A percentile compares a stretch with the other conserved stretches of the same genome.
These are phyloP conservation scores for Fraxinus platypoda DNA, from an alignment of 305 asterid species.

Conservation along the genomic window DNA sequence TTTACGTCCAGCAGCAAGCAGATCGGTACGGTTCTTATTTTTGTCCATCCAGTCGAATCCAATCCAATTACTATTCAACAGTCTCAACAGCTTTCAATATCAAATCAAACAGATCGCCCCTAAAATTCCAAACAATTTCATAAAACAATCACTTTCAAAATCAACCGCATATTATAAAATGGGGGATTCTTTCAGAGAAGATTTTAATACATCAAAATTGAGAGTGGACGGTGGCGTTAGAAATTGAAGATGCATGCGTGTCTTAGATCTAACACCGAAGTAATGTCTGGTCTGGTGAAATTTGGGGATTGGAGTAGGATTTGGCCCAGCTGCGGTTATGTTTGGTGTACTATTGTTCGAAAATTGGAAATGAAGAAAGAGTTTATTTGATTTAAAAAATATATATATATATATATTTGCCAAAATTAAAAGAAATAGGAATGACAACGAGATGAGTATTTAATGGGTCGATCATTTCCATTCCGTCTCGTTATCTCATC, in stretches of 20 bases:
- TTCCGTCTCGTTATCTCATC: too few relatives aligned
- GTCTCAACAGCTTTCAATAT: conserved; percentile 35
- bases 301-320: not conserved
- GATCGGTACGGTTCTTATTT: conserved; percentile 81
- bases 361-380: not conserved
- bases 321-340: not conserved
- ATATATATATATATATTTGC: too few relatives aligned
- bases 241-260: not conserved
- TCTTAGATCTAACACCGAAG: not conserved
- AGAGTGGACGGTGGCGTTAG: not conserved
- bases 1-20: conserved; percentile 90
- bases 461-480: too few relatives aligned
- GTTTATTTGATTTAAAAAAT: not conserved
- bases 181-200: not conserved
- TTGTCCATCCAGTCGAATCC: conserved; percentile 64
- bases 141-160: not conserved
- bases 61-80: conserved; percentile 30
- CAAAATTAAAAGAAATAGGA: too few relatives aligned
- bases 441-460: too few relatives aligned
- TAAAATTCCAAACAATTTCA: conserved; percentile 22
- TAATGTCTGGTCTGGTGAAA: not conserved
- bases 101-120: conserved; percentile 38
- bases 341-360: not conserved
- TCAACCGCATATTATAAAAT: not conserved
- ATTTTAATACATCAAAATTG: not conserved